phyloP scores from a whole-genome alignment of 352 stramenopile genomes.

The Stramenopiles sp. region DNA sequence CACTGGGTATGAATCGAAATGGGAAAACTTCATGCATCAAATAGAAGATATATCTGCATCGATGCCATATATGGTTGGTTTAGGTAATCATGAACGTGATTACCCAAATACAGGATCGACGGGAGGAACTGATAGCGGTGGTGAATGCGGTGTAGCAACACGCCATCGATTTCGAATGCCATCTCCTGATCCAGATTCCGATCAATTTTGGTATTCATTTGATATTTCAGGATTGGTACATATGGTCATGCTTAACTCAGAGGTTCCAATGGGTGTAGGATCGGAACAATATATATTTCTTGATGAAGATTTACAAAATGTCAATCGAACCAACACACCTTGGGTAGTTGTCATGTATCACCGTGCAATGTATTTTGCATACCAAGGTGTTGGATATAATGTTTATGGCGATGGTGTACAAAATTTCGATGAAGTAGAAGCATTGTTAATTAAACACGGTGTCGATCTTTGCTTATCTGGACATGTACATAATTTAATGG shows the following conservation, averaged over 20 bases:
- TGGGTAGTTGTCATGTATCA: constrained; percentile 67
- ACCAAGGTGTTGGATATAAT: background rate
- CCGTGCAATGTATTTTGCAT: constrained; percentile 12
- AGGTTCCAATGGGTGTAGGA: constrained; percentile 51
- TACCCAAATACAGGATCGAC: background rate
- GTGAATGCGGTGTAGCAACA: constrained; percentile 9
- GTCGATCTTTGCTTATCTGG: constrained; percentile 7
- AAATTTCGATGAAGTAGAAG: constrained; percentile 1
- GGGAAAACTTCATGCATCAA: constrained; percentile 7
- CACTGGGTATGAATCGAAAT: constrained; percentile 4
- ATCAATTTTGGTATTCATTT: constrained; percentile 65
- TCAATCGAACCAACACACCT: constrained; percentile 57
- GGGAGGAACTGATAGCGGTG: background rate
- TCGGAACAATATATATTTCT: constrained; percentile 68
- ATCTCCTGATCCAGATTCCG: background rate
- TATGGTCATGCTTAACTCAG: constrained; percentile 66
- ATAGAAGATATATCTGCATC: background rate
- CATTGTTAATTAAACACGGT: background rate
- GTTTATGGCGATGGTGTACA: background rate
- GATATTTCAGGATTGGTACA: constrained; percentile 45
- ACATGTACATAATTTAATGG: constrained; percentile 11
- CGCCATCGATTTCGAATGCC: constrained; percentile 9
- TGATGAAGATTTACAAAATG: constrained; percentile 42
- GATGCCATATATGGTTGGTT: constrained; percentile 4
- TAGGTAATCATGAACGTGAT: constrained; percentile 12